Evolutionary conservation across 2,329 filamentous ascomycete genomes (phyloP).

Genomic region (Knufia petricola): DNA sequence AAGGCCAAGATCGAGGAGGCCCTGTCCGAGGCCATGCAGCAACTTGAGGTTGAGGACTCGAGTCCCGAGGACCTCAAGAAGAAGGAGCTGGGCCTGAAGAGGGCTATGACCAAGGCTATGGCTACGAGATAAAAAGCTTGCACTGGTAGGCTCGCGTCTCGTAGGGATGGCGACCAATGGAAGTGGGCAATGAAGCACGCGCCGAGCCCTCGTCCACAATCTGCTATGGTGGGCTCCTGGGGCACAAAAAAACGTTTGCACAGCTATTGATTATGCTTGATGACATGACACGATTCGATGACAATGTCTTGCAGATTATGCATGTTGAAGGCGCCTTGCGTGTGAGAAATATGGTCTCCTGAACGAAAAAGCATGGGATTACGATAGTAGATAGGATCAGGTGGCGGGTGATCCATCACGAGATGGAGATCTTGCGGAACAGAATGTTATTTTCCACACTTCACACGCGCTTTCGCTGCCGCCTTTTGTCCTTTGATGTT

Average conservation of each 20-base stretch:
- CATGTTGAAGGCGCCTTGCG: slow-evolving; percentile 7
- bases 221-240: background rate
- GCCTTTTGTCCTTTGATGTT: too few species aligned
- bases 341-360: background rate
- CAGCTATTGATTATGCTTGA: background rate
- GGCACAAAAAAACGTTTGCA: background rate
- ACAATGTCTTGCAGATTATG: background rate
- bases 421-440: background rate
- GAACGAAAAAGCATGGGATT: slow-evolving; percentile 5
- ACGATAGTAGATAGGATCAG: background rate
- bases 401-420: background rate
- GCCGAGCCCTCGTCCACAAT: background rate
- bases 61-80: slow-evolving; percentile 94
- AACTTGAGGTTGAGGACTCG: slow-evolving; percentile 92
- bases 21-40: slow-evolving; percentile 92
- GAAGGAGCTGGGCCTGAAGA: slow-evolving; percentile 97
- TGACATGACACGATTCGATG: slow-evolving; percentile 1
- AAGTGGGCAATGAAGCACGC: background rate
- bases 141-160: background rate
- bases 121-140: slow-evolving; percentile 79
- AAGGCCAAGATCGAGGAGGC: slow-evolving; percentile 99
- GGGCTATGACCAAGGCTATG: slow-evolving; percentile 97
- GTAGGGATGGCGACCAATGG: too few species aligned
- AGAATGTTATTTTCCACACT: slow-evolving; percentile 1
- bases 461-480: background rate